Evolutionary conservation across 768 basidiomycete species (phyloP), one percentile per base, ranked within the genome.

Genomic region (Podaxis mareebaensis): DNA sequence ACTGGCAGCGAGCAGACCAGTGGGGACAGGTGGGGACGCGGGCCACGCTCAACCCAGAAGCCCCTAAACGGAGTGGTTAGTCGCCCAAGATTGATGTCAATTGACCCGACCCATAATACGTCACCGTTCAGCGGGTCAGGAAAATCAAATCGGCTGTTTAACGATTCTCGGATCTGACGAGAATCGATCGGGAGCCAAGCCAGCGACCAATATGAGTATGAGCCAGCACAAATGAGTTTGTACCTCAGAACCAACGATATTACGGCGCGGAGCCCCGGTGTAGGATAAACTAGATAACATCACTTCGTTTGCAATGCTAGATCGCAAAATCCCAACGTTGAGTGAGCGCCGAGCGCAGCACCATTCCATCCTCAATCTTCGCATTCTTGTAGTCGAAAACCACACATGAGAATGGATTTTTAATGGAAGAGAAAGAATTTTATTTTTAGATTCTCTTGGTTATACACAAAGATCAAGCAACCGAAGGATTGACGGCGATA

Each of bases 401-500:
- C 30, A 33, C 30, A 33, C 30, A 33, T 10, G 30, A 10, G 30
- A 33, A 13, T 42, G 15, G 15, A 4, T 17, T 13, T 17, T 20
- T 7, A 17, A n/a, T 7, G 20, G 20, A 8, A 17, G 20, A 20
- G 4, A 6, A n/a, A 20, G 20, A 17, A 20, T 46, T 46, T 20
- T n/a, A 17, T n/a, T 46, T 46, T n/a, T n/a, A 7, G 44, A 17
- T 46, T 20, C 26, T 28, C 24, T 28, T 15, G 42, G 26, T 6
- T 11, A 58, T 28, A 4, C 6, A n/a, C 51, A 11, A 17, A 15
- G 30, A 20, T 38, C 44, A 73, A 13, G 65, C 60, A 3, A 71
- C 75, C 1, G 86, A 77, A 36, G 92, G 92, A 70, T 93, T 94
- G 44, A 92, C 89, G 13, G 88, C 82, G 1, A 85, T 59, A 71